Conservation (phyloP, 805 yeast species). For the Saturnispora sekii region DNA sequence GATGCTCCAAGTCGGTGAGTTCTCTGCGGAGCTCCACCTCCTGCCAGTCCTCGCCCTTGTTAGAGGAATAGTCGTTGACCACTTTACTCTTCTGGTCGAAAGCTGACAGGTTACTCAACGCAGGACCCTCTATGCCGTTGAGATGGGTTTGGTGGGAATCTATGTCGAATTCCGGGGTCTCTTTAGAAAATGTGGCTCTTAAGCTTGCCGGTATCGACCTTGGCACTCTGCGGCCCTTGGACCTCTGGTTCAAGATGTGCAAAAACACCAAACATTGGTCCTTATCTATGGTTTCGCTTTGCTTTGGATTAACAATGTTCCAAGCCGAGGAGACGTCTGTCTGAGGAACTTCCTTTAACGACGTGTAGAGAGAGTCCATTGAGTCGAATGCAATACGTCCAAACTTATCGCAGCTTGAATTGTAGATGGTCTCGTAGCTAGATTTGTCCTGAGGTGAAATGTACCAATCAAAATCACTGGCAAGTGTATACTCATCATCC, state of each 20-base stretch:
- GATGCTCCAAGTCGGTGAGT: conserved; percentile 61
- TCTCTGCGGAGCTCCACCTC: conserved; percentile 75
- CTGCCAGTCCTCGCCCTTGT: conserved; percentile 87
- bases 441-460: conserved; percentile 80
- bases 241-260: conserved; percentile 83
- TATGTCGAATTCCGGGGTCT: conserved; percentile 63
- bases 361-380: conserved; percentile 55
- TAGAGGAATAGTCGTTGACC: conserved; percentile 66
- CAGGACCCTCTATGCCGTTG: conserved; percentile 10
- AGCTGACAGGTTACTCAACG: background rate
- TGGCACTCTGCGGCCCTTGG: conserved; percentile 73
- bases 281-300: conserved; percentile 78
- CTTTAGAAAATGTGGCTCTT: conserved; percentile 85
- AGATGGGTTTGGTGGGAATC: conserved; percentile 42
- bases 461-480: conserved; percentile 88
- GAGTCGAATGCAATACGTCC: conserved; percentile 76
- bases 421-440: conserved; percentile 70
- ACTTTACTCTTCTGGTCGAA: conserved; percentile 12
- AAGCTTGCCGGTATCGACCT: conserved; percentile 89
- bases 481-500: conserved; percentile 54
- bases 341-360: conserved; percentile 65
- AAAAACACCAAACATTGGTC: conserved; percentile 86
- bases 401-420: conserved; percentile 60
- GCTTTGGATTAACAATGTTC: conserved; percentile 90
- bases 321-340: conserved; percentile 85